Evolutionary conservation across 768 basidiomycete genomes (phyloP).

Genomic region (Coprinellus aureogranulatus): DNA sequence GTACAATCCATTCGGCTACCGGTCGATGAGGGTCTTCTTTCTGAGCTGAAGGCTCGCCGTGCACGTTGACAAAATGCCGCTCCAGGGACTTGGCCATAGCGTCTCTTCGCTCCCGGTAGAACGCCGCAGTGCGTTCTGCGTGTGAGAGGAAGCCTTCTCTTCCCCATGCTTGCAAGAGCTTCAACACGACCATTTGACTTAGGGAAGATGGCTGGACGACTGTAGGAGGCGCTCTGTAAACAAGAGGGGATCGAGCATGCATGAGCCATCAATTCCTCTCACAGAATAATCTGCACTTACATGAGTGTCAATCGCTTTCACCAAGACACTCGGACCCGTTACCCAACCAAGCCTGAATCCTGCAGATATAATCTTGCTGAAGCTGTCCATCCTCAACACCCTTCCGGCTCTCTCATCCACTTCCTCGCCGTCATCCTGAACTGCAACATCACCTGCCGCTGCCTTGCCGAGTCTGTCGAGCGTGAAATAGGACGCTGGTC

Average conservation of each 20-base stretch:
- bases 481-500: slow-evolving; percentile 74
- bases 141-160: slow-evolving; percentile 68
- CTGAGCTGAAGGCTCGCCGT: slow-evolving; percentile 31
- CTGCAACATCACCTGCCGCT: no score
- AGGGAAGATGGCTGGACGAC: slow-evolving; percentile 63
- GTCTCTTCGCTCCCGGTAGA: slow-evolving; percentile 68
- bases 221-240: slow-evolving; percentile 60
- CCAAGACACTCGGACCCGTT: slow-evolving; percentile 65
- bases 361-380: slow-evolving; percentile 77
- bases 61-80: slow-evolving; percentile 47
- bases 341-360: slow-evolving; percentile 78
- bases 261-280: no score
- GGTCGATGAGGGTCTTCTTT: background rate
- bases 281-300: no score
- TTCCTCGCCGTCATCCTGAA: background rate
- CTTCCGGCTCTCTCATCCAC: slow-evolving; percentile 58
- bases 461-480: no score
- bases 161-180: slow-evolving; percentile 66
- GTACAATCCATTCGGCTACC: slow-evolving; percentile 65
- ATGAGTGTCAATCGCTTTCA: slow-evolving; percentile 65
- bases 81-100: slow-evolving; percentile 68
- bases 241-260: no score
- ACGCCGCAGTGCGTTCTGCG: slow-evolving; percentile 58
- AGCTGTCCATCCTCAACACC: slow-evolving; percentile 81
- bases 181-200: slow-evolving; percentile 55